phyloP scores from a whole-genome alignment of 2,329 filamentous ascomycete species.

The Lasiodiplodia sp. region DNA sequence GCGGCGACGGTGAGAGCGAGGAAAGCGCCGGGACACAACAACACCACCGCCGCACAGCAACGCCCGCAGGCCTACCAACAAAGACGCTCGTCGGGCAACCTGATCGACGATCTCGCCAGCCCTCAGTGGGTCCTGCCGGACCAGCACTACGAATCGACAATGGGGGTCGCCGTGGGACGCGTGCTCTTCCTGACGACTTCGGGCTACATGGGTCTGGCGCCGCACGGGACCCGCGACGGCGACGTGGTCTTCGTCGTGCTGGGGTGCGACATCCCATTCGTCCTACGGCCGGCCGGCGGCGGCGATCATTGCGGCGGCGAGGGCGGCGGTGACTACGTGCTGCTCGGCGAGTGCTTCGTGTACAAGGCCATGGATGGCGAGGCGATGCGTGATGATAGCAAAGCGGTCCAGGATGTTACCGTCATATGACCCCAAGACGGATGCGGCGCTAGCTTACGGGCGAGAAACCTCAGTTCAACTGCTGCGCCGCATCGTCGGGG shows the following conservation, averaged over 20 bases:
- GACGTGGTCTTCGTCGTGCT: slow-evolving; percentile 30
- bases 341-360: slow-evolving; percentile 30
- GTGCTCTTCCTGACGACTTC: slow-evolving; percentile 26
- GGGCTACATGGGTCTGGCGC: slow-evolving; percentile 29
- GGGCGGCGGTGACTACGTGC: slow-evolving; percentile 11
- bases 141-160: slow-evolving; percentile 22
- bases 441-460: slow-evolving; percentile 2
- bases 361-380: slow-evolving; percentile 30
- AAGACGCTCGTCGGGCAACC: slow-evolving; percentile 26
- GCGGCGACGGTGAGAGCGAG: background rate
- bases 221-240: slow-evolving; percentile 27
- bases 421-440: slow-evolving; percentile 22
- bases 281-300: slow-evolving; percentile 20
- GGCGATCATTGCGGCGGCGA: background rate
- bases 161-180: slow-evolving; percentile 28
- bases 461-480: background rate
- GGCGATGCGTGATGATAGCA: slow-evolving; percentile 24
- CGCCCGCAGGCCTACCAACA: background rate
- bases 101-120: slow-evolving; percentile 30
- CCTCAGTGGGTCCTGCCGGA: slow-evolving; percentile 21
- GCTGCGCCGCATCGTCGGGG: slow-evolving; percentile 11
- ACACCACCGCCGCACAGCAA: background rate
- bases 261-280: slow-evolving; percentile 28
- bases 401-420: slow-evolving; percentile 25
- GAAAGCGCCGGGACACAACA: background rate